phyloP scores from a whole-genome alignment of 495 filamentous ascomycete genomes.

The Xylaria curta region DNA sequence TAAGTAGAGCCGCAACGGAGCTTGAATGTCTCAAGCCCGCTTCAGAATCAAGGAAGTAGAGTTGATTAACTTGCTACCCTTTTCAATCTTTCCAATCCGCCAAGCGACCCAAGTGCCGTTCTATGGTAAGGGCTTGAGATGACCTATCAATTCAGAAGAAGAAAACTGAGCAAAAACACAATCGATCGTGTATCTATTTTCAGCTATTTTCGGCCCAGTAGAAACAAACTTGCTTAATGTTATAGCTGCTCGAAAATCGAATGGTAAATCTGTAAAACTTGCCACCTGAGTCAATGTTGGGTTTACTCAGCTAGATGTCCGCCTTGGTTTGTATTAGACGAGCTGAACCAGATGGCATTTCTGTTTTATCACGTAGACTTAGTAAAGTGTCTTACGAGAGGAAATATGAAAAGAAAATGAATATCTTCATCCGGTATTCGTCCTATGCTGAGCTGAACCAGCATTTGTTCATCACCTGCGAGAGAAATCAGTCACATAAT shows the following conservation, averaged over 20 bases:
- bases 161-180: not conserved
- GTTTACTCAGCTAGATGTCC: not conserved
- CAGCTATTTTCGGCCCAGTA: not conserved
- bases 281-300: not conserved
- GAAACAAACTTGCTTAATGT: not conserved
- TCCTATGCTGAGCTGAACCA: not conserved
- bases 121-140: not conserved
- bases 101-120: not conserved
- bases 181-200: not conserved
- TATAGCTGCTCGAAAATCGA: not conserved
- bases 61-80: not conserved
- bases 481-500: not conserved
- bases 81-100: not conserved
- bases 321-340: not conserved
- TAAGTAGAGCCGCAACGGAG: constrained; percentile 1
- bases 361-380: not conserved
- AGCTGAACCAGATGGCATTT: not conserved
- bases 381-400: not conserved
- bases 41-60: not conserved
- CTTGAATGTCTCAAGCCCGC: not conserved
- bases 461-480: not conserved
- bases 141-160: not conserved
- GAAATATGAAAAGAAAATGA: not conserved
- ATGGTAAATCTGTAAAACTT: not conserved
- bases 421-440: not conserved